Base-by-base conservation (phyloP, 495 filamentous ascomycete species). In the Rostrohypoxylon terebratum region DNA sequence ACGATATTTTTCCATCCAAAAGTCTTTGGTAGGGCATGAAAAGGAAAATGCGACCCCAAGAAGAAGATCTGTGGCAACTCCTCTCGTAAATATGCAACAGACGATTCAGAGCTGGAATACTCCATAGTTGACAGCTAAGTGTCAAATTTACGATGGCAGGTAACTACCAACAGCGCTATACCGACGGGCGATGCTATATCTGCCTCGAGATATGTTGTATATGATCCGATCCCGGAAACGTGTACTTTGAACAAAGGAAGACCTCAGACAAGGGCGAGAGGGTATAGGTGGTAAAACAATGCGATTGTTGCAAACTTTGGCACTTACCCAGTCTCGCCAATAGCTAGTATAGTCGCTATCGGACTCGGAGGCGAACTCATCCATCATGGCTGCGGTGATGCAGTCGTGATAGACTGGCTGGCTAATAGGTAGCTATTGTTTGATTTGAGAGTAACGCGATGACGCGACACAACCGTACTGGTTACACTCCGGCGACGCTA, bases 271-370 rank as follows among this genome's bases (percentile, higher is more conserved):
- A 31, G 13, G 23, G 48, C 2, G 8, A 53, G 11, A 51, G 25
- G 23, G 13, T 31, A 53, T 31, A 11, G 48, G 48, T 13, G 23
- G 48, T 53, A 53, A 8, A n/a, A 53, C 48, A 28, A 31, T 53
- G 13, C 28, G 14, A 53, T 28, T n/a, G 14, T 53, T 6, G 10
- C 23, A 57, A 57, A 38, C 9, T 44, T 44, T 47, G 45, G 44
- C 40, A 90, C 93, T 81, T 85, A 97, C 95, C 96, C 96, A 99
- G 83, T 99, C 96, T 81, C 96, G 86, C 96, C 96, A 99, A 83
- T 99, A 99, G 82, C 93, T 97, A 34, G 96, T 97, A 80, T 98
- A 99, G 79, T 98, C 96, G 82, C 94, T 97, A 78, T 99, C 96
- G 13, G 96, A 96, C 79, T 99, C 96, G 75, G 94, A 97, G 68